Percentiles rank a stretch among this genome's conserved stretches.
Evolutionary conservation across 495 filamentous ascomycete species (phyloP).

Genomic region (Hypoxylon subgilvum): DNA sequence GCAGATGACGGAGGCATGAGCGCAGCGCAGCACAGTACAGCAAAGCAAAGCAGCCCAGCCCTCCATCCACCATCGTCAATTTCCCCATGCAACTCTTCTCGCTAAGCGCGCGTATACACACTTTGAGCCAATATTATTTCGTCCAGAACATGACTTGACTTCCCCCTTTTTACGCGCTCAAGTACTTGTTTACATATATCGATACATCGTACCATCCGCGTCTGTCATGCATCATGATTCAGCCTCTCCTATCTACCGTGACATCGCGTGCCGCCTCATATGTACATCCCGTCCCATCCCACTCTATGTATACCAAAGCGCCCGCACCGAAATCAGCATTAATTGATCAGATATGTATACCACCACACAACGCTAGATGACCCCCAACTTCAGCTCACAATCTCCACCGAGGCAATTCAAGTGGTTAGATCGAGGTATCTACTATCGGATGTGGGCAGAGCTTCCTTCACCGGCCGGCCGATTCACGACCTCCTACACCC

Average conservation of each 20-base stretch:
- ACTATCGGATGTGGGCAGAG: neutral
- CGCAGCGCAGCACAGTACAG: no score
- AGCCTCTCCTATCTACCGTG: neutral
- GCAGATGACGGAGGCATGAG: no score
- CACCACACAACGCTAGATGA: neutral
- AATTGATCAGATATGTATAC: neutral
- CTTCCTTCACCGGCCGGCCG: no score
- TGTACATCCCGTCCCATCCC: no score
- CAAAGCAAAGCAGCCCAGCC: no score
- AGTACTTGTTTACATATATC: neutral
- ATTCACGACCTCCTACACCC: no score
- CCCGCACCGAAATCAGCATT: no score
- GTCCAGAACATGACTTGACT: neutral
- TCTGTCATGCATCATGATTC: slow-evolving; percentile 18
- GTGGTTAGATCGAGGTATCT: neutral
- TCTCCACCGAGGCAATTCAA: neutral
- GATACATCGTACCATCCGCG: neutral
- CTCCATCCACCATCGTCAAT: neutral
- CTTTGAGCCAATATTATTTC: no score
- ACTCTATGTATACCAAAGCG: neutral
- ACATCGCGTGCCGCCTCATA: neutral
- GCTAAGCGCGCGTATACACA: neutral
- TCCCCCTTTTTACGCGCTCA: neutral
- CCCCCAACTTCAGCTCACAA: neutral
- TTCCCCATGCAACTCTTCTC: slow-evolving; percentile 2